These are phyloP conservation scores for Pseudognaphalium luteoalbum DNA, from an alignment of 129 eudicot species.

Conservation along the genomic window DNA sequence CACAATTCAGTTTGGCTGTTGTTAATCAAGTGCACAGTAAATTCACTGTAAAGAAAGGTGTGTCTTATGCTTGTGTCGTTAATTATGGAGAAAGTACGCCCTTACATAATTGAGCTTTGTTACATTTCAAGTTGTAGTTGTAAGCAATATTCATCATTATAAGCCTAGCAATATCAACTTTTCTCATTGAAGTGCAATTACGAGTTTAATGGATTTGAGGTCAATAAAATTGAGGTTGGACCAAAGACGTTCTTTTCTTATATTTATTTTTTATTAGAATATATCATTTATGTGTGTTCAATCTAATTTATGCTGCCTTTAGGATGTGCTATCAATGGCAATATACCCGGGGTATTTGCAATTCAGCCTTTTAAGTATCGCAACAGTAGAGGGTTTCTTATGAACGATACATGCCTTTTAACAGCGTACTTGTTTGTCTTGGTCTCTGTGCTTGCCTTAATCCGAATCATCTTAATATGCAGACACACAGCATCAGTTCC, in stretches of 20 bases:
- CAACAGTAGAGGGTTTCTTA: no score
- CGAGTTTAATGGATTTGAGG: conserved; percentile 1
- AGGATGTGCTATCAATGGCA: no score
- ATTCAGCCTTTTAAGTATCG: background rate
- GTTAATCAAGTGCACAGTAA: conserved; percentile 75
- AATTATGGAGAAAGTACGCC: conserved; percentile 5
- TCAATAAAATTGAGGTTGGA: background rate
- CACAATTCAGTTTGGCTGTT: conserved; percentile 91
- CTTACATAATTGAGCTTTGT: background rate
- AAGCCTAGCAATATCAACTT: background rate
- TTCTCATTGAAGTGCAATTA: background rate
- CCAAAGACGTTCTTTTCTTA: no score
- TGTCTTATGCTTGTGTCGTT: conserved; percentile 5
- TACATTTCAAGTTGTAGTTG: background rate
- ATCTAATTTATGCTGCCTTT: no score
- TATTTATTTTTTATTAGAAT: no score
- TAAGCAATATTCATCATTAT: background rate
- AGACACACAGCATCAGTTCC: conserved; percentile 96
- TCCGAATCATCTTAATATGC: conserved; percentile 17
- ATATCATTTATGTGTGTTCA: no score
- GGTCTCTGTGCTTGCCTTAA: conserved; percentile 6
- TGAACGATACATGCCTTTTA: no score
- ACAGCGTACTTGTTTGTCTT: background rate
- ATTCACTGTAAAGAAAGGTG: conserved; percentile 79
- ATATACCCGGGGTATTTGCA: no score